A percentile compares a stretch with the other conserved stretches of the same genome.
Evolutionary conservation across 176 grass and related monocot genomes (phyloP).

Genomic region (Aegilops sharonensis): DNA sequence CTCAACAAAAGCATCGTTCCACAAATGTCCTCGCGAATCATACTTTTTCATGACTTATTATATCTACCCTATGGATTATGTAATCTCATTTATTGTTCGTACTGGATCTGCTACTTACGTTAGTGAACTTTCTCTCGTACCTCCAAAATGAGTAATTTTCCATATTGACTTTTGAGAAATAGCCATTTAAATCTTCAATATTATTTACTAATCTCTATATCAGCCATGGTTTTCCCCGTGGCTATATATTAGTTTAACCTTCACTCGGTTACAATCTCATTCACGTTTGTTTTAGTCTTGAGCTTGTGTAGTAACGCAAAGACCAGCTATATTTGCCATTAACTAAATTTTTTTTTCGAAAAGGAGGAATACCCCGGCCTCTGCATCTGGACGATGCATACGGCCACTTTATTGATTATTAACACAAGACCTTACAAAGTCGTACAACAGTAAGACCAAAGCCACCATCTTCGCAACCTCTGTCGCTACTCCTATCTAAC

Average conservation of each 20-base stretch:
- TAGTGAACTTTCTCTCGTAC: neutral
- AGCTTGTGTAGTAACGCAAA: neutral
- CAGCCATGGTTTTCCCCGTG: neutral
- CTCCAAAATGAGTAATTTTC: neutral
- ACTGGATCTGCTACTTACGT: neutral
- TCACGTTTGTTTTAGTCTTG: neutral
- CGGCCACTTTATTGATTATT: too few species aligned
- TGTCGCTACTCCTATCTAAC: too few species aligned
- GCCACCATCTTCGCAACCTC: too few species aligned
- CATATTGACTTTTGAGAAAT: neutral
- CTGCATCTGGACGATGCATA: too few species aligned
- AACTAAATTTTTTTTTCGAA: neutral
- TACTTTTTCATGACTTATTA: neutral
- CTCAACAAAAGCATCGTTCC: neutral
- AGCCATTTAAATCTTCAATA: neutral
- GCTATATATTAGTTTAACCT: neutral
- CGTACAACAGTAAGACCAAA: too few species aligned
- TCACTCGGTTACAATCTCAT: neutral
- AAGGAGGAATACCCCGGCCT: too few species aligned
- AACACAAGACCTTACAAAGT: too few species aligned
- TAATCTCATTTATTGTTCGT: neutral
- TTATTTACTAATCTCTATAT: neutral
- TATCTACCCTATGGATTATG: neutral
- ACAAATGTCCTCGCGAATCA: neutral
- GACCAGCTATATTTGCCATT: neutral